A percentile compares a stretch with the other conserved stretches of the same genome.
phyloP scores from a whole-genome alignment of 1,139 yeast species.

The Magnusiomyces tetraspermus region DNA sequence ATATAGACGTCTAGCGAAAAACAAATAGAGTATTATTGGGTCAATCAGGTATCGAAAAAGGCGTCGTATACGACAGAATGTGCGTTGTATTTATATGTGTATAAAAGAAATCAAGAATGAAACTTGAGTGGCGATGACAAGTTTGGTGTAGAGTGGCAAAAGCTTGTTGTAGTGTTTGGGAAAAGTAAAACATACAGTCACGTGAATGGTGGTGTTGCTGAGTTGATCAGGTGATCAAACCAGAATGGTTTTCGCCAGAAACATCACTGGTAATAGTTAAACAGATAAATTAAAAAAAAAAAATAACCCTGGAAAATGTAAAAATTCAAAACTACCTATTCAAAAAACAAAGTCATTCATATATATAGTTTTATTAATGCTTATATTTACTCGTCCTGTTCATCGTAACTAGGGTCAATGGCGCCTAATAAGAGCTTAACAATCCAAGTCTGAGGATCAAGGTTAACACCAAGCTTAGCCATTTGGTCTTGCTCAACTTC shows the following conservation, averaged over 20 bases:
- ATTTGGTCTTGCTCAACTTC: constrained; percentile 32
- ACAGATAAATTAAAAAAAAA: too few relatives aligned
- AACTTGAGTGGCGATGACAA: background rate
- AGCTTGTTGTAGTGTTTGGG: background rate
- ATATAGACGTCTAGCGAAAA: background rate
- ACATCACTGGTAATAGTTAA: background rate
- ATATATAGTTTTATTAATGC: background rate
- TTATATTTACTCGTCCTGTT: constrained; percentile 23
- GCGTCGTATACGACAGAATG: background rate
- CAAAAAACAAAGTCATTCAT: too few relatives aligned
- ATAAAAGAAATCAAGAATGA: background rate
- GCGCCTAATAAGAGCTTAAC: constrained; percentile 30
- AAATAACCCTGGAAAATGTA: too few relatives aligned
- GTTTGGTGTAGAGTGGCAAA: background rate
- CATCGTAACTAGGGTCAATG: constrained; percentile 27
- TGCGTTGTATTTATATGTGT: background rate
- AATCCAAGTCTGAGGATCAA: constrained; percentile 29
- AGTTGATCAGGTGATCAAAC: background rate
- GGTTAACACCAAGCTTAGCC: constrained; percentile 27
- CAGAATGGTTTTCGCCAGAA: background rate
- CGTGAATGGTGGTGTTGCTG: background rate
- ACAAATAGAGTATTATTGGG: background rate
- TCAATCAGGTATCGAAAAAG: background rate
- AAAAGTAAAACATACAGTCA: too few relatives aligned
- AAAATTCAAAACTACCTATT: too few relatives aligned